Conservation (phyloP, 2,329 filamentous ascomycete genomes). For the Fusarium incarnatum region DNA sequence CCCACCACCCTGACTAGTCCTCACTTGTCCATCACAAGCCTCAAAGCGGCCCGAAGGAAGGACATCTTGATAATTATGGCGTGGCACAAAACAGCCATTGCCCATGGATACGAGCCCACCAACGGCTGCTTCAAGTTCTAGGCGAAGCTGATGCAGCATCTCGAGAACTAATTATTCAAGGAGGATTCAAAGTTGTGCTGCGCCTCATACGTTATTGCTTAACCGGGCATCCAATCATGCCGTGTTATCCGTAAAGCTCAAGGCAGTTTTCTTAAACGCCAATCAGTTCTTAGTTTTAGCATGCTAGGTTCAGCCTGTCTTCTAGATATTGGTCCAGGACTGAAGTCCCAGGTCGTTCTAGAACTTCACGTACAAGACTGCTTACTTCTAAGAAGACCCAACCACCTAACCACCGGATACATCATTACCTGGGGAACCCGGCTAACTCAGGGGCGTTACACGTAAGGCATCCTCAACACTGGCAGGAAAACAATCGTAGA, state of each 20-base stretch:
- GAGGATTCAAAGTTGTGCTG: not conserved
- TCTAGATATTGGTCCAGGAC: not conserved
- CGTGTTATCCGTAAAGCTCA: conserved; percentile 4
- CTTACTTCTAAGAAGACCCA: not conserved
- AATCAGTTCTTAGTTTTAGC: not conserved
- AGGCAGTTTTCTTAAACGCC: not conserved
- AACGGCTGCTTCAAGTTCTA: not conserved
- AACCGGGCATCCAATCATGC: not conserved
- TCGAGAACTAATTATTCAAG: not conserved
- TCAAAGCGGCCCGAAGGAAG: not conserved
- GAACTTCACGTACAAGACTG: not conserved
- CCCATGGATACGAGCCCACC: conserved; percentile 2
- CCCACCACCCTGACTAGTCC: not conserved
- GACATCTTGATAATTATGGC: not conserved
- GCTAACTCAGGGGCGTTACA: accelerated
- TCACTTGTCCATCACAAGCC: not conserved
- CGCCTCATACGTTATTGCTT: not conserved
- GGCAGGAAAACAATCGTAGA: not conserved
- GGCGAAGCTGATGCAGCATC: not conserved
- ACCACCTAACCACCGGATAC: not conserved
- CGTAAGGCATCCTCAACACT: accelerated
- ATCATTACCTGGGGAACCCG: not conserved
- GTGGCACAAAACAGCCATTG: not conserved
- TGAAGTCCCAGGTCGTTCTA: not conserved
- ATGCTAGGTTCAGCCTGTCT: not conserved